Evolutionary conservation across 169 alveolate genomes (phyloP), one percentile per base, ranked within the genome.

Genomic region (Plasmodium vivax): DNA sequence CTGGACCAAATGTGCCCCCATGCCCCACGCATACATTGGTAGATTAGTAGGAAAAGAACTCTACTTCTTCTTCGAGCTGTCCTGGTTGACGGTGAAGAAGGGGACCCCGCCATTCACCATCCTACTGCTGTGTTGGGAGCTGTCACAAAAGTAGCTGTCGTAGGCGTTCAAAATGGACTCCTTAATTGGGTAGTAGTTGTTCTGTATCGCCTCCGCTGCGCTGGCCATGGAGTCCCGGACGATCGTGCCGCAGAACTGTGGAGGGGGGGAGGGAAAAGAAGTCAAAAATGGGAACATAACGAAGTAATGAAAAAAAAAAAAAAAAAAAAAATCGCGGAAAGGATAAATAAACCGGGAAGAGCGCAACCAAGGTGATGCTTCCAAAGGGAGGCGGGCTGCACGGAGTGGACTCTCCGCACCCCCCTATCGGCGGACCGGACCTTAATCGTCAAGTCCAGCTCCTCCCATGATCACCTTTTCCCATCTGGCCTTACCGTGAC

Each of bases 41-140:
- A 43, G 38, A 79, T 51, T n/a, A 34, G 6, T 80, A 79, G 3
- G 56, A 10, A 80, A 41, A 41, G 23, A 41, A 43, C 10, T 27
- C 34, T 38, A 80, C 56, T 80, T 80, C 45, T 43, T 84, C 75
- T 23, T 47, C 7, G 34, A 36, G 54, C 34, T 71, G 43, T 79
- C 71, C 16, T 83, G 45, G 27, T 87, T 75, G 8, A 87, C 72
- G 27, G 85, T 87, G 45, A 87, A 87, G 81, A 87, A 75, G 16
- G 93, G 87, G 38, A 87, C 93, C 5, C 82, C 82, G 7, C 93
- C 93, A 87, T 75, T 87, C 51, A 87, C 82, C 16, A 87, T 36
- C 47, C 45, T 72, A 68, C 30, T 87, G 68, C 47, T 54, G n/a
- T 87, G 93, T 16, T 87, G 93, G 1, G 80, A 51, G 19, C 9